Evolutionary conservation across 441 rosid genomes (phyloP), one percentile per base, ranked within the genome.

Genomic region (Erysimum cheiri): DNA sequence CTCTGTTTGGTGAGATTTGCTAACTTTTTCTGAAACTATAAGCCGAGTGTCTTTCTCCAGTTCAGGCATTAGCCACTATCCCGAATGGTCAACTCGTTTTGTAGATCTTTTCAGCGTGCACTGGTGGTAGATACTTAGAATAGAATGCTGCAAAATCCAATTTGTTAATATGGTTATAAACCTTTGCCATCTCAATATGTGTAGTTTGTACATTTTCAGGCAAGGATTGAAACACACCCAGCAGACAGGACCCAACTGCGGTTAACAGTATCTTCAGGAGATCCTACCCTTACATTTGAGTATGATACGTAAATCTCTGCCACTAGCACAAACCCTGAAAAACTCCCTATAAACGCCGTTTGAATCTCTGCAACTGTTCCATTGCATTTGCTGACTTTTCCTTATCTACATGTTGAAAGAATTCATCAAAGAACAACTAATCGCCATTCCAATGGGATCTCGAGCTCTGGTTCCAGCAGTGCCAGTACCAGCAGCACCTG

Each of bases 241-340:
- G 90, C 99, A 9, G 99, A 96, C 72, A 87, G 94, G 81, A 91
- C 99, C 29, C 99, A 95, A 80, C 79, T 95, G 87, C 92, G 99
- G 5, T 82, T 95, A 87, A 95, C 99, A 59, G 88, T 91, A 64
- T 93, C 88, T 47, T 85, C 98, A 1, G 97, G 99, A 65, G 98
- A 96, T 71, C 99, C 96, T 12, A 70, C 85, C 0, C 82, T 93
- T 65, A 85, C 99, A 29, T 88, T 84, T 14, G 98, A 92, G 99
- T 92, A 89, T 14, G 96, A 24, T 24, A 24, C 26, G 24, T 76
- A 37, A 3, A 39, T 73, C 60, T 64, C 58, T 24, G 67, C 65
- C 22, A 6, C 36, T 53, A 8, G 6, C 56, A 17, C 24, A 7
- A 35, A 32, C 65, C 39, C 28, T 22, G 2, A 22, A 22, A 17